A percentile compares a stretch with the other conserved stretches of the same genome.
Evolutionary conservation across 371 early-diverging fungal genomes (phyloP).

Genomic region (Batkoa obscura): DNA sequence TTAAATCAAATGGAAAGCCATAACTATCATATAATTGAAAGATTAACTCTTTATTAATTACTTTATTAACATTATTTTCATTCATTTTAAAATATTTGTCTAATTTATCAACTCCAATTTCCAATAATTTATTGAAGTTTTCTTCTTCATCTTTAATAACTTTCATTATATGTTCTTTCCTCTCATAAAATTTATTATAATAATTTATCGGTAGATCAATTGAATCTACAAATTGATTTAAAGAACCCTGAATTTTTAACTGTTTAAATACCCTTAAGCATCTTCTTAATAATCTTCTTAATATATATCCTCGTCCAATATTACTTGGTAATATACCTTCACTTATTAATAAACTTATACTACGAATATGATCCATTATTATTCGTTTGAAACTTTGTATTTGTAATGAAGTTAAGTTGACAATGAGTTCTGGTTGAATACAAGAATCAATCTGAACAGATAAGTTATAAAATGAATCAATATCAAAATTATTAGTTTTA

Average conservation of each 20-base stretch:
- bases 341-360: slow-evolving; percentile 47
- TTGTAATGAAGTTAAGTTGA: not conserved
- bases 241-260: slow-evolving; percentile 32
- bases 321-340: slow-evolving; percentile 65
- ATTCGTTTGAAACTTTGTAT: slow-evolving; percentile 31
- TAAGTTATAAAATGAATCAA: slow-evolving; percentile 34
- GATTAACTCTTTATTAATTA: slow-evolving; percentile 27
- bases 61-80: slow-evolving; percentile 14
- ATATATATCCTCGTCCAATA: slow-evolving; percentile 55
- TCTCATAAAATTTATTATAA: slow-evolving; percentile 33
- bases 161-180: slow-evolving; percentile 26
- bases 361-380: slow-evolving; percentile 53
- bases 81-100: slow-evolving; percentile 29
- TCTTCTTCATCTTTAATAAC: slow-evolving; percentile 46
- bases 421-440: slow-evolving; percentile 8
- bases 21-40: slow-evolving; percentile 51
- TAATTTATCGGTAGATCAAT: not conserved
- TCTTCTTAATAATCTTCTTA: slow-evolving; percentile 55
- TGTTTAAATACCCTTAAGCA: slow-evolving; percentile 48
- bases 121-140: slow-evolving; percentile 37
- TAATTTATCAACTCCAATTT: slow-evolving; percentile 34
- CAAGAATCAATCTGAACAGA: slow-evolving; percentile 21
- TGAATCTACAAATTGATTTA: not conserved
- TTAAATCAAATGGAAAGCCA: slow-evolving; percentile 60
- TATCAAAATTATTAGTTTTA: slow-evolving; percentile 46